These are phyloP conservation scores for Tagetes patula DNA, from an alignment of 129 eudicot species.

Conservation along the genomic window DNA sequence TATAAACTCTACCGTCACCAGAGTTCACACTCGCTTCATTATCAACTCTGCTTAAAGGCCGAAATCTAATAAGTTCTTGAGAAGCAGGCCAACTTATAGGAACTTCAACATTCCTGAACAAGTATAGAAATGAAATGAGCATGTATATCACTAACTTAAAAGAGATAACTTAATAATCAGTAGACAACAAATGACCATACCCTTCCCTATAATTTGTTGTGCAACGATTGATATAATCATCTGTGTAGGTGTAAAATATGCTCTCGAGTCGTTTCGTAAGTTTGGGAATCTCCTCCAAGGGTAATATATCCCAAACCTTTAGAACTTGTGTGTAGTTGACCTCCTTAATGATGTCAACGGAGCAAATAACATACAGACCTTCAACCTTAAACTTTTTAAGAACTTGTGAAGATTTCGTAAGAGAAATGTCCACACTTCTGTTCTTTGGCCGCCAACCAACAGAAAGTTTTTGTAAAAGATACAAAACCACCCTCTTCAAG, in stretches of 20 bases:
- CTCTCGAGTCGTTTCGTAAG: slow-evolving; percentile 59
- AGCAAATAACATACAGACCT: slow-evolving; percentile 55
- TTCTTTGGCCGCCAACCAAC: slow-evolving; percentile 78
- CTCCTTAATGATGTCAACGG: slow-evolving; percentile 59
- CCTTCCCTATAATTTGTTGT: slow-evolving; percentile 46
- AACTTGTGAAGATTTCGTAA: slow-evolving; percentile 50
- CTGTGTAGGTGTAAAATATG: slow-evolving; percentile 55
- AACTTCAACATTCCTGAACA: slow-evolving; percentile 53
- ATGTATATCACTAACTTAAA: not conserved
- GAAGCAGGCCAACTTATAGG: slow-evolving; percentile 52
- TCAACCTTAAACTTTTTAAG: slow-evolving; percentile 65
- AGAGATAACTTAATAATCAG: not conserved
- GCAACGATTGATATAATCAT: slow-evolving; percentile 57
- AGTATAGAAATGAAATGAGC: not conserved
- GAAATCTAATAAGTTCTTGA: slow-evolving; percentile 35
- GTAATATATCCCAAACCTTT: slow-evolving; percentile 78
- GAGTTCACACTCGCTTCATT: slow-evolving; percentile 9
- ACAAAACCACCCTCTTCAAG: slow-evolving; percentile 47
- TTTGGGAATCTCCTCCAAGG: slow-evolving; percentile 53
- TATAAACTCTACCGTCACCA: slow-evolving; percentile 44
- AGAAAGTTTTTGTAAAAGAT: slow-evolving; percentile 54
- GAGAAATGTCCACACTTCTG: slow-evolving; percentile 43
- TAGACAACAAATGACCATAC: slow-evolving; percentile 34
- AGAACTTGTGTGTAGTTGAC: slow-evolving; percentile 46
- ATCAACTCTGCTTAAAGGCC: slow-evolving; percentile 15